Percentiles rank a stretch among this genome's conserved stretches.
phyloP scores from a whole-genome alignment of 495 filamentous ascomycete species.

The Cercophora sp. region DNA sequence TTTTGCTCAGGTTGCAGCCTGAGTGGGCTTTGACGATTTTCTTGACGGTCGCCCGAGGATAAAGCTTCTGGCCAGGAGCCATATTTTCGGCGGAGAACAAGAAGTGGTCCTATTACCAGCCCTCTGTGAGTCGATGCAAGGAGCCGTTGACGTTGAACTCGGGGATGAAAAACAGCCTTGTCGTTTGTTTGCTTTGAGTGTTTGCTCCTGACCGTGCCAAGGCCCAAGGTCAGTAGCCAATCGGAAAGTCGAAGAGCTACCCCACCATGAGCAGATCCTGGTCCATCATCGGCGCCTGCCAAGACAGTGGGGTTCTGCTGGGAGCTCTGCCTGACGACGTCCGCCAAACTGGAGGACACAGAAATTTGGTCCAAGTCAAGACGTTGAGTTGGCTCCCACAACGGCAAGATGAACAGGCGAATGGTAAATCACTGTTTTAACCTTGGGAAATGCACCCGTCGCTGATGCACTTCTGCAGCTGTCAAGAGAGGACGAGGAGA shows the following conservation, averaged over 20 bases:
- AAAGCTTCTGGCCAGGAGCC: conserved; percentile 64
- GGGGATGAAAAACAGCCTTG: not conserved
- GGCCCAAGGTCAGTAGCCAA: conserved; percentile 11
- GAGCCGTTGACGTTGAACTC: too few species aligned
- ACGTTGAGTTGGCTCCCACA: too few species aligned
- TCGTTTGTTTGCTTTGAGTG: not conserved
- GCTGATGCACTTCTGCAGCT: conserved; percentile 52
- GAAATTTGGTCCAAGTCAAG: too few species aligned
- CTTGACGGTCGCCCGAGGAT: conserved; percentile 79
- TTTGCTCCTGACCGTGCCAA: conserved; percentile 11
- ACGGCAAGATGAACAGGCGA: conserved; percentile 26
- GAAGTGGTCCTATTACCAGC: too few species aligned
- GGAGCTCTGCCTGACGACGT: not conserved
- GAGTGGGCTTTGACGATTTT: conserved; percentile 88
- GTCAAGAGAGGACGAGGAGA: conserved; percentile 84
- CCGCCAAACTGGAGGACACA: too few species aligned
- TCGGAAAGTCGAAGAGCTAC: conserved; percentile 12
- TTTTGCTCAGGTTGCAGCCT: conserved; percentile 73
- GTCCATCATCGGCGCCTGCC: too few species aligned
- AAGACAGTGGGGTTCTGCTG: too few species aligned
- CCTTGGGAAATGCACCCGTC: too few species aligned
- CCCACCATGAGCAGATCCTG: conserved; percentile 15
- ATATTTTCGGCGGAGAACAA: too few species aligned
- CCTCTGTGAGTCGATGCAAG: too few species aligned
- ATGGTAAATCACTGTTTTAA: too few species aligned